phyloP scores from a whole-genome alignment of 257 asterid genomes.

The Eucommia ulmoides region DNA sequence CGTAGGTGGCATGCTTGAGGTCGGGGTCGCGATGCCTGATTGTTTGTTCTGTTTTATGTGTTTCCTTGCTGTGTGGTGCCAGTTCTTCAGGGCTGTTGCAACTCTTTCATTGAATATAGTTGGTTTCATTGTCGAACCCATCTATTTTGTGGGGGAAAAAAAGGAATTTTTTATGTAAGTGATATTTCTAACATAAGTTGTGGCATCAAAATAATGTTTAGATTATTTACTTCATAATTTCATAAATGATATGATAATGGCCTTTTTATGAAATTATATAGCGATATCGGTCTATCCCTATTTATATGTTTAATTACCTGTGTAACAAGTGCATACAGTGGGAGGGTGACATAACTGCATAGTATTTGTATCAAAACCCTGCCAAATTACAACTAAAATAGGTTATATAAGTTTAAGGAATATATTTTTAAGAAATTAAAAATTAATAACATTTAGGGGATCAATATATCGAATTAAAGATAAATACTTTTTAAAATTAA shows the following conservation, averaged over 20 bases:
- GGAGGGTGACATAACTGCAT: constrained; percentile 90
- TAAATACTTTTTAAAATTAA: too few species aligned
- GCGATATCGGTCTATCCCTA: not conserved
- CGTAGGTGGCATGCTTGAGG: constrained; percentile 47
- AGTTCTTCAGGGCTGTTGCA: constrained; percentile 51
- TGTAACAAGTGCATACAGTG: constrained; percentile 89
- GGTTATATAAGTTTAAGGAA: not conserved
- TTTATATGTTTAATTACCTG: constrained; percentile 53
- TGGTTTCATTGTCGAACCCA: constrained; percentile 43
- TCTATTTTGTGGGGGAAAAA: constrained; percentile 22
- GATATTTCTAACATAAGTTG: not conserved
- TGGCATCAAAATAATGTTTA: not conserved
- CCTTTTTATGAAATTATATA: not conserved
- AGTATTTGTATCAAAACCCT: constrained; percentile 68
- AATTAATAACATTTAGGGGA: too few species aligned
- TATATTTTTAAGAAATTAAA: not conserved
- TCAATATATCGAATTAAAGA: too few species aligned
- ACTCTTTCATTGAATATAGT: constrained; percentile 9
- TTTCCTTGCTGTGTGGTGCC: constrained; percentile 88
- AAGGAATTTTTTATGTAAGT: not conserved
- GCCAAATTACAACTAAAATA: not conserved
- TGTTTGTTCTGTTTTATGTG: constrained; percentile 49
- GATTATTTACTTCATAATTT: too few species aligned
- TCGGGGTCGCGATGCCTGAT: constrained; percentile 19
- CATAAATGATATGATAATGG: not conserved